Evolutionary conservation across 805 yeast species (phyloP).

Genomic region (Gaillardinia entomophila): DNA sequence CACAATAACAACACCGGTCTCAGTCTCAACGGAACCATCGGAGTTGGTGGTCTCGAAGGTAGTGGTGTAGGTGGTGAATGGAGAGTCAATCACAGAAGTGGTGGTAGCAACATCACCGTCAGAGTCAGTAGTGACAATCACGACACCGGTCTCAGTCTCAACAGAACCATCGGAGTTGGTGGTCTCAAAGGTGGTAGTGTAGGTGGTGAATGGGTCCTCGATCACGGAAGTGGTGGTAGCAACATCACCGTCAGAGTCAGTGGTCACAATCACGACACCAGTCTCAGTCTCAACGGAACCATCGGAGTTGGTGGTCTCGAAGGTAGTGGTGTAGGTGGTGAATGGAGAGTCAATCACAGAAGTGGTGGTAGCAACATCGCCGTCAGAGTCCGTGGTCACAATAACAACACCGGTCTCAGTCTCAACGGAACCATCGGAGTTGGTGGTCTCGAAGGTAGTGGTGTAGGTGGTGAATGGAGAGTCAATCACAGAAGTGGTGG

Average conservation of each 20-base stretch:
- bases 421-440: neutral
- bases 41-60: constrained; percentile 1
- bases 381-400: neutral
- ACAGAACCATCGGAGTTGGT: constrained; percentile 1
- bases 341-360: constrained; percentile 1
- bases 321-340: neutral
- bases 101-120: neutral
- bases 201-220: neutral
- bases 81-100: constrained; percentile 1
- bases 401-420: neutral
- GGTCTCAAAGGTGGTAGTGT: constrained; percentile 1
- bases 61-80: constrained; percentile 1
- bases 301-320: neutral
- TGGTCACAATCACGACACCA: constrained; percentile 1
- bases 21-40: constrained; percentile 1
- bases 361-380: constrained; percentile 1
- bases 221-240: constrained; percentile 1
- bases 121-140: neutral
- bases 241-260: constrained; percentile 3
- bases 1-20: constrained; percentile 1
- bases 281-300: neutral
- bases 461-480: constrained; percentile 1
- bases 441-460: neutral
- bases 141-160: constrained; percentile 1
- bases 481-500: neutral